These are phyloP conservation scores for Euphorbia lathyris DNA, from an alignment of 345 rosid genomes.

Conservation along the genomic window DNA sequence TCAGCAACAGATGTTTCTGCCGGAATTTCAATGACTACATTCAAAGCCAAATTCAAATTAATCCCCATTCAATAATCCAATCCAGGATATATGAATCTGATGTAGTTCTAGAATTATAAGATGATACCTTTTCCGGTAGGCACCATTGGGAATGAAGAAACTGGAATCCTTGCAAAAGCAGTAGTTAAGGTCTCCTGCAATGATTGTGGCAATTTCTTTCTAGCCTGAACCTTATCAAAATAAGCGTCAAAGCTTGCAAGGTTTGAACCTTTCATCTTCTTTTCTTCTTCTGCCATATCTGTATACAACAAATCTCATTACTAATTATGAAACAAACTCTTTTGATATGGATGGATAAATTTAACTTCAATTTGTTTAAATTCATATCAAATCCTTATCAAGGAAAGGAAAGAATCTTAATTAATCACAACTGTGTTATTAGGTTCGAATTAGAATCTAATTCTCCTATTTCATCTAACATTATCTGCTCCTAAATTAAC, in stretches of 20 bases:
- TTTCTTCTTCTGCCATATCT: constrained; percentile 43
- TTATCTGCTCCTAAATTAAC: too few relatives aligned
- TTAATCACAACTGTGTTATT: background rate
- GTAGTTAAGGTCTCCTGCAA: constrained; percentile 67
- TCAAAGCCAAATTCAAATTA: background rate
- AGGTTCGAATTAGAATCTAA: background rate
- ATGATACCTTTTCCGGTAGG: constrained; percentile 75
- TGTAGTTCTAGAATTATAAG: too few relatives aligned
- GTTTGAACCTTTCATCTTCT: constrained; percentile 22
- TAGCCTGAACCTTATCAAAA: constrained; percentile 19
- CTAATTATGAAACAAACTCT: too few relatives aligned
- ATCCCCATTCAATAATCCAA: background rate
- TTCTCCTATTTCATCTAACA: too few relatives aligned
- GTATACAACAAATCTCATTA: background rate
- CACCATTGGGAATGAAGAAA: constrained; percentile 74
- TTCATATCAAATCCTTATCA: background rate
- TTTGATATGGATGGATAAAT: background rate
- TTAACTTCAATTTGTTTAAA: background rate
- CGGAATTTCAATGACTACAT: constrained; percentile 73
- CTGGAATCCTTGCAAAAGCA: constrained; percentile 73
- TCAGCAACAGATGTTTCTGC: constrained; percentile 67
- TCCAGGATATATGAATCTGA: background rate
- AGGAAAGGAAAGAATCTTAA: background rate
- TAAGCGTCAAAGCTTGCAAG: constrained; percentile 51
- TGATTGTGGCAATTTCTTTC: constrained; percentile 64